Conservation (phyloP, 2,329 filamentous ascomycete species). For the Aspergillus texensis region DNA sequence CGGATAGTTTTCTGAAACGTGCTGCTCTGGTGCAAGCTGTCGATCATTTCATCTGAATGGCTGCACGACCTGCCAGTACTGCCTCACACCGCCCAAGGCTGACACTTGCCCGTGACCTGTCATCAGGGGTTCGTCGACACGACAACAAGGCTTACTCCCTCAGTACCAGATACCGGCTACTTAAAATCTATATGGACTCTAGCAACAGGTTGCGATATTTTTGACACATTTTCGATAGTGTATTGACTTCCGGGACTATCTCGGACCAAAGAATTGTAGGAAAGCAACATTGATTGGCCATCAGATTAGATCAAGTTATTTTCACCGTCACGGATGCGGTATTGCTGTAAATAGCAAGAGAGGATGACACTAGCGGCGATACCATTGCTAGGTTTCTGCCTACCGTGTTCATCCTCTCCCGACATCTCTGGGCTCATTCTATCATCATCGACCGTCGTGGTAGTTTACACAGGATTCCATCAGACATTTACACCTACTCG, state of each 20-base stretch:
- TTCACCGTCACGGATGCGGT: constrained; percentile 48
- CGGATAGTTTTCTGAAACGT: not conserved
- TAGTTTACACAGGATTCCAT: constrained; percentile 1
- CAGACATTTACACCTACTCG: not conserved
- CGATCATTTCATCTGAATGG: constrained; percentile 1
- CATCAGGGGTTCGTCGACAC: not conserved
- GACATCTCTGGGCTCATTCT: constrained; percentile 28
- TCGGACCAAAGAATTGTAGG: not conserved
- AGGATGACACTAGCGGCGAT: constrained; percentile 22
- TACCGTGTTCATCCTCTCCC: constrained; percentile 5
- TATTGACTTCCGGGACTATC: not conserved
- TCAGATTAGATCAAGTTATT: constrained; percentile 68
- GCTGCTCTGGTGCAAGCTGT: not conserved
- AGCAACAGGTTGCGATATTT: not conserved
- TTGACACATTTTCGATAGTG: not conserved
- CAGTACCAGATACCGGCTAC: not conserved
- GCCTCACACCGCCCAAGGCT: not conserved
- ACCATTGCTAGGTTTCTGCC: constrained; percentile 24
- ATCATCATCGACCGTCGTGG: constrained; percentile 26
- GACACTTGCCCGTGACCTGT: not conserved
- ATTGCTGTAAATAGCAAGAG: constrained; percentile 21
- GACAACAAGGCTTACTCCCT: not conserved
- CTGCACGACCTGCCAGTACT: not conserved
- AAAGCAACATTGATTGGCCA: constrained; percentile 16
- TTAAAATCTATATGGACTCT: not conserved